phyloP scores from a whole-genome alignment of 306 rosid species.

The Sechiopsis laciniata region DNA sequence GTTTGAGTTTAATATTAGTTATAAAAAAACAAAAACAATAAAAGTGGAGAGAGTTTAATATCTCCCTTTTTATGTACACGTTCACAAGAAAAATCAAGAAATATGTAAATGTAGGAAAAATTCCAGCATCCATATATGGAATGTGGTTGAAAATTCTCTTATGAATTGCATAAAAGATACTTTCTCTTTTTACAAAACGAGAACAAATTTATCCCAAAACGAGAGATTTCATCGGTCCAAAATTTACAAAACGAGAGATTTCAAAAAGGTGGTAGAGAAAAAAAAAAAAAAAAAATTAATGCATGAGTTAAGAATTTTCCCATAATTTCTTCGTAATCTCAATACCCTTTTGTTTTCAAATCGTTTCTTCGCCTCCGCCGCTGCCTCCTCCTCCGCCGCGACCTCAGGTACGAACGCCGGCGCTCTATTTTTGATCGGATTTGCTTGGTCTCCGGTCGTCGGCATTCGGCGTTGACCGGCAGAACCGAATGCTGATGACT shows the following conservation, averaged over 20 bases:
- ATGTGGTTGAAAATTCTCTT: not conserved
- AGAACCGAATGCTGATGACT: not conserved
- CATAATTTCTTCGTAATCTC: not conserved
- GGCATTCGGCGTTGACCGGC: constrained; percentile 17
- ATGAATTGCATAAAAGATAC: not conserved
- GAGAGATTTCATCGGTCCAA: constrained; percentile 14
- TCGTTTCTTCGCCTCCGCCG: constrained; percentile 5
- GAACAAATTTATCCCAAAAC: too few relatives aligned
- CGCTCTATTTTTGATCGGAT: not conserved
- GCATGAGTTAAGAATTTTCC: constrained; percentile 7
- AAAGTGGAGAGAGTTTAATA: not conserved
- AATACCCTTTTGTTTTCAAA: not conserved
- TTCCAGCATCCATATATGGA: constrained; percentile 7
- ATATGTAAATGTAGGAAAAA: not conserved
- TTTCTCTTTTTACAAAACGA: not conserved
- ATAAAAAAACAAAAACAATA: too few relatives aligned
- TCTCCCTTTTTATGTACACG: not conserved
- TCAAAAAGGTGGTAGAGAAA: constrained; percentile 13
- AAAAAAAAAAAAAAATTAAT: not conserved
- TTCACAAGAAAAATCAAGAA: not conserved
- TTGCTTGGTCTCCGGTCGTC: not conserved
- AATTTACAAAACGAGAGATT: not conserved
- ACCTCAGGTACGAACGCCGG: constrained; percentile 6
- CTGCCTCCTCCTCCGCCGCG: too few relatives aligned
- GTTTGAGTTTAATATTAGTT: too few relatives aligned